Conservation (phyloP, 495 filamentous ascomycete genomes). For the Podospora anserina region DNA sequence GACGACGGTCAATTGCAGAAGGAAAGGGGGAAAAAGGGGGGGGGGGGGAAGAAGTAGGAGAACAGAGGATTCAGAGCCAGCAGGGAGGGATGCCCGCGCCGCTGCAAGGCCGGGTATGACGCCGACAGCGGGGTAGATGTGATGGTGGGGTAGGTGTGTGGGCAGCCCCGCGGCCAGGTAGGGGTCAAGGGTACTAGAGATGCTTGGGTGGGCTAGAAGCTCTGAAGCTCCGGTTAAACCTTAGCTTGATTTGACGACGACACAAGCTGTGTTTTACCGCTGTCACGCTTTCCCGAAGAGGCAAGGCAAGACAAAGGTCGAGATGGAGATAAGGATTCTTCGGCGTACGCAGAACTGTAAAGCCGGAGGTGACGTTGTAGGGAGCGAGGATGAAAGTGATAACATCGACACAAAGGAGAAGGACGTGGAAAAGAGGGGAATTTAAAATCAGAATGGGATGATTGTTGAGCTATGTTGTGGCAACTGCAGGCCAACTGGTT, state of each 20-base stretch:
- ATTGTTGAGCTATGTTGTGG: neutral
- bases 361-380: neutral
- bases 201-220: conserved; percentile 11
- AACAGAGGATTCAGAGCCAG: neutral
- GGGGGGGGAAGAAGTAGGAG: conserved; percentile 14
- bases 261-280: neutral
- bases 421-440: neutral
- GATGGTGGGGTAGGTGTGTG: conserved; percentile 19
- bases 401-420: neutral
- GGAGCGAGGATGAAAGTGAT: neutral
- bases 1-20: conserved; percentile 21
- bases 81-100: conserved; percentile 13
- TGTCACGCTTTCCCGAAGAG: neutral
- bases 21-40: conserved; percentile 17
- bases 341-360: neutral
- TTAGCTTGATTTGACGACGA: conserved; percentile 2
- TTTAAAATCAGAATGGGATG: neutral
- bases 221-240: conserved; percentile 3
- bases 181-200: neutral
- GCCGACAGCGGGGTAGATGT: conserved; percentile 23
- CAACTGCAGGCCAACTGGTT: neutral
- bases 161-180: neutral
- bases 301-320: neutral
- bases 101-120: conserved; percentile 19
- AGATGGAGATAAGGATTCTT: neutral